These are phyloP conservation scores for Acanthamoeba sp. DNA, from an alignment of 208 protist species.

Conservation along the genomic window DNA sequence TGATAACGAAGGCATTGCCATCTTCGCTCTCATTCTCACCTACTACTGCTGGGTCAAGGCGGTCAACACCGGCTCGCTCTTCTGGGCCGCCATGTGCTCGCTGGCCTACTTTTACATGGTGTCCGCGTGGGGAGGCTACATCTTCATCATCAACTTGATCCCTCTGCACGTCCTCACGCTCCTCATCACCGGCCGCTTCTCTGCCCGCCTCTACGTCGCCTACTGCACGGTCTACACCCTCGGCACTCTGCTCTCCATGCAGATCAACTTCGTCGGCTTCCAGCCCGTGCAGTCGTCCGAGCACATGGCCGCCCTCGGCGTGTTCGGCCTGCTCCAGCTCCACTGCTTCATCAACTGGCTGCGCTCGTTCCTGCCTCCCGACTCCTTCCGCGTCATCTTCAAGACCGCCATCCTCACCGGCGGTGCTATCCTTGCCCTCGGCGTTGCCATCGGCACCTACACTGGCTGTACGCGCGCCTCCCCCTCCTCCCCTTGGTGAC, in stretches of 20 bases:
- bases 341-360: slow-evolving; percentile 87
- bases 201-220: slow-evolving; percentile 92
- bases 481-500: neutral
- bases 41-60: slow-evolving; percentile 86
- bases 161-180: slow-evolving; percentile 95
- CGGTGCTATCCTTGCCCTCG: slow-evolving; percentile 23
- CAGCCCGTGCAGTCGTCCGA: slow-evolving; percentile 95
- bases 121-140: slow-evolving; percentile 97
- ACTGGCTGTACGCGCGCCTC: slow-evolving; percentile 24
- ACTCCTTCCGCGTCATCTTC: slow-evolving; percentile 82
- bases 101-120: slow-evolving; percentile 93
- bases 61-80: slow-evolving; percentile 92
- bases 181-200: slow-evolving; percentile 93
- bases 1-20: slow-evolving; percentile 99
- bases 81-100: slow-evolving; percentile 88
- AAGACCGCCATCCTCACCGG: slow-evolving; percentile 46
- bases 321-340: slow-evolving; percentile 91
- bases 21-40: slow-evolving; percentile 96
- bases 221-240: slow-evolving; percentile 97
- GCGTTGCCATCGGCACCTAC: slow-evolving; percentile 50
- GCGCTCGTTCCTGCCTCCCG: slow-evolving; percentile 79
- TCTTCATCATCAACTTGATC: slow-evolving; percentile 98
- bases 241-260: slow-evolving; percentile 95
- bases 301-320: slow-evolving; percentile 95
- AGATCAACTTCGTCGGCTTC: slow-evolving; percentile 95